These are phyloP conservation scores for Nannochloropsis gaditana DNA, from an alignment of 108 stramenopile genomes.

Conservation along the genomic window DNA sequence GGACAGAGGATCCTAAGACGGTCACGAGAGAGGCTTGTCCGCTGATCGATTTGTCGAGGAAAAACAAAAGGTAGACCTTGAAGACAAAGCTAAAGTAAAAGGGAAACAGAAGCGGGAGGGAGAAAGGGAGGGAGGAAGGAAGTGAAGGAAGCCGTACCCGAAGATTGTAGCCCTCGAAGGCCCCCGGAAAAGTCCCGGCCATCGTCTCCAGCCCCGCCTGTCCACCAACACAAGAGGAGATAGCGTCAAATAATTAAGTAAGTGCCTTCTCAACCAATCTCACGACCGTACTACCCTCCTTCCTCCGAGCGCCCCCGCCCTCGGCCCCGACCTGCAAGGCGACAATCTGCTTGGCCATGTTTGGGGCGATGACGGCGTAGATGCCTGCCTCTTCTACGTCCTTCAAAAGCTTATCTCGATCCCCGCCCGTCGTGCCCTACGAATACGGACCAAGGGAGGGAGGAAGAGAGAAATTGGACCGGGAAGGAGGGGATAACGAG, in stretches of 20 bases:
- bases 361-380: slow-evolving; percentile 92
- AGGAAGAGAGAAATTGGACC: neutral
- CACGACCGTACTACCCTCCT: neutral
- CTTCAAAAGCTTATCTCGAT: slow-evolving; percentile 67
- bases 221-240: neutral
- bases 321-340: slow-evolving; percentile 72
- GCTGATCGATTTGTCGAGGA: no score
- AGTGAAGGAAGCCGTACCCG: slow-evolving; percentile 50
- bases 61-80: neutral
- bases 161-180: slow-evolving; percentile 87
- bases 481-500: neutral
- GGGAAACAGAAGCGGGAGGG: neutral
- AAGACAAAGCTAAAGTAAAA: neutral
- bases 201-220: slow-evolving; percentile 84
- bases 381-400: slow-evolving; percentile 60
- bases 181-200: slow-evolving; percentile 76
- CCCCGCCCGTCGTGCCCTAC: slow-evolving; percentile 66
- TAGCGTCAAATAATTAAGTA: neutral
- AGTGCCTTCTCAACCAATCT: neutral
- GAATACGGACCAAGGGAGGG: neutral
- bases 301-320: neutral
- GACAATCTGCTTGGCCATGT: slow-evolving; percentile 99
- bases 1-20: no score
- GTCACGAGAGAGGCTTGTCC: no score
- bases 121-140: neutral